A percentile compares a stretch with the other conserved stretches of the same genome.
phyloP scores from a whole-genome alignment of 2,329 filamentous ascomycete genomes.

The Amauroascus niger region DNA sequence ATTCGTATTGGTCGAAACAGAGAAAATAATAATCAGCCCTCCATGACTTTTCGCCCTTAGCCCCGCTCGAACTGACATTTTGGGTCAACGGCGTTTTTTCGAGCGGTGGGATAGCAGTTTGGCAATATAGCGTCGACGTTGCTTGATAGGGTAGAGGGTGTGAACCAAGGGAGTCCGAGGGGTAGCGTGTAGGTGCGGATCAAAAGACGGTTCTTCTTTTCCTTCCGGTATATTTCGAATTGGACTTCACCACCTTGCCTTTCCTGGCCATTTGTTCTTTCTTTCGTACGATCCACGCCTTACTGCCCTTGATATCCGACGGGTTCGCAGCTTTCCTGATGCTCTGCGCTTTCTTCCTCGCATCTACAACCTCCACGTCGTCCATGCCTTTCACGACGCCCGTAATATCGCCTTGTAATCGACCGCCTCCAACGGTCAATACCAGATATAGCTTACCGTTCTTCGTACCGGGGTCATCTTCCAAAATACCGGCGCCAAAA shows the following conservation, averaged over 20 bases:
- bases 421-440: conserved; percentile 72
- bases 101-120: too few species aligned
- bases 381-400: conserved; percentile 84
- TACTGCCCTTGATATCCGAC: conserved; percentile 39
- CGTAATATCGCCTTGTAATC: conserved; percentile 64
- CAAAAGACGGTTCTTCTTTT: conserved; percentile 74
- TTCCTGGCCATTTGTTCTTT: conserved; percentile 92
- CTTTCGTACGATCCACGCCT: conserved; percentile 47
- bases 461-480: conserved; percentile 94
- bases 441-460: conserved; percentile 95
- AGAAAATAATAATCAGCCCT: too few species aligned
- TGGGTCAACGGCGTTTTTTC: too few species aligned
- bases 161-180: background rate
- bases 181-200: background rate
- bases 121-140: too few species aligned
- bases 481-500: conserved; percentile 86
- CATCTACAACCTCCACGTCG: conserved; percentile 70
- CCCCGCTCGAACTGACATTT: too few species aligned
- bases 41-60: too few species aligned
- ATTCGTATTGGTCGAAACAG: too few species aligned
- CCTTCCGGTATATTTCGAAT: conserved; percentile 86
- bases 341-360: conserved; percentile 43
- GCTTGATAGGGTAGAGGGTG: background rate
- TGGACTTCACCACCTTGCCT: conserved; percentile 86
- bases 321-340: conserved; percentile 44